A percentile compares a stretch with the other conserved stretches of the same genome.
Conservation (phyloP, 106 monocot genomes). For the Platanthera guangdongensis region DNA sequence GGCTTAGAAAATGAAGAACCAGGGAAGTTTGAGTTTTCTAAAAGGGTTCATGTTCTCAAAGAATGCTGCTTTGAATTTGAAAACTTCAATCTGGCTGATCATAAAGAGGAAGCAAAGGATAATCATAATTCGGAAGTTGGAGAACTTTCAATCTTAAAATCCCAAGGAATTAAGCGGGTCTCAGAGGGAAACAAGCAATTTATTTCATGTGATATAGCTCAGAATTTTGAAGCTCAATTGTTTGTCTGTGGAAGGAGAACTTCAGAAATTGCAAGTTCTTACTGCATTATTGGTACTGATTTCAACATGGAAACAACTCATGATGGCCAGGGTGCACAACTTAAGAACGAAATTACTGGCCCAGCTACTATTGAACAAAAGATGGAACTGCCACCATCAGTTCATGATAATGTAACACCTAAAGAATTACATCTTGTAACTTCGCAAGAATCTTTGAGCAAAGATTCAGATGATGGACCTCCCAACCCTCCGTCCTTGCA, state of each 20-base stretch:
- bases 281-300: background rate
- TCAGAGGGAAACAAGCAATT: background rate
- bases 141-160: background rate
- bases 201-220: constrained; percentile 4
- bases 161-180: background rate
- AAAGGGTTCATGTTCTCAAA: background rate
- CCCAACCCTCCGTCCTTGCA: background rate
- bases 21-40: background rate
- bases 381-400: constrained; percentile 8
- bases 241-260: background rate
- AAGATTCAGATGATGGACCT: constrained; percentile 25
- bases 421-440: constrained; percentile 6
- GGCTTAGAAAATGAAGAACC: background rate
- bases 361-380: constrained; percentile 11
- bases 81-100: background rate
- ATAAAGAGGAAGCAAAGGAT: constrained; percentile 6
- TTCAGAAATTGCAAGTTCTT: background rate
- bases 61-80: background rate
- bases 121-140: constrained; percentile 5
- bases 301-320: background rate
- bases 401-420: background rate
- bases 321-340: background rate
- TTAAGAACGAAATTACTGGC: constrained; percentile 1
- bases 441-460: constrained; percentile 20
- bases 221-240: background rate